Conservation (phyloP, 2,329 filamentous ascomycete genomes). For the Claviceps africana region DNA sequence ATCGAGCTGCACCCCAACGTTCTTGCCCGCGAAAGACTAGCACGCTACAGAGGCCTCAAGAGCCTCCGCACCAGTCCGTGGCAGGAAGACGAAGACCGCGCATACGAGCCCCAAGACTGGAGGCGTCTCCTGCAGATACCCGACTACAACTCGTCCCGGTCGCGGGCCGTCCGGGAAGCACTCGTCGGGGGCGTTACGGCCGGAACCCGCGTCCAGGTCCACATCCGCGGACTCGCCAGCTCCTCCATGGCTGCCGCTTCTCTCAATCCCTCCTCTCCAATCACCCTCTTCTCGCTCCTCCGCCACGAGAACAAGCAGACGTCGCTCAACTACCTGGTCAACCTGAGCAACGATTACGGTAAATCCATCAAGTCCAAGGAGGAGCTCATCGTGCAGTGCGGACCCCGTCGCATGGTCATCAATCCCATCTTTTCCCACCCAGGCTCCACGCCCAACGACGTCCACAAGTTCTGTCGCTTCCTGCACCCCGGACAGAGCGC, state of each 20-base stretch:
- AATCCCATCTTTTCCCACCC: constrained; percentile 81
- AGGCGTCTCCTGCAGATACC: constrained; percentile 68
- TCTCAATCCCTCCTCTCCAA: constrained; percentile 30
- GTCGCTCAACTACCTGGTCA: constrained; percentile 78
- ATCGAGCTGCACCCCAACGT: constrained; percentile 87
- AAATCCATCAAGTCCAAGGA: constrained; percentile 80
- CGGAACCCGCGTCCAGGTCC: constrained; percentile 69
- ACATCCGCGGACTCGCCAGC: constrained; percentile 45
- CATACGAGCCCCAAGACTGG: constrained; percentile 85
- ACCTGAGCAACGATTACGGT: constrained; percentile 62
- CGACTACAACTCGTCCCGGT: constrained; percentile 80
- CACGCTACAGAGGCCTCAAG: constrained; percentile 82
- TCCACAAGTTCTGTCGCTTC: constrained; percentile 91
- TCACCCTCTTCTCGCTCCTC: constrained; percentile 73
- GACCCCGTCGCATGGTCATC: constrained; percentile 71
- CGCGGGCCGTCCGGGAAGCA: constrained; percentile 63
- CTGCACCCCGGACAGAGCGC: constrained; percentile 82
- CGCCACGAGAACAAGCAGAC: constrained; percentile 92
- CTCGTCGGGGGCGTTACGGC: constrained; percentile 75
- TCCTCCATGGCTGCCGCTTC: constrained; percentile 11
- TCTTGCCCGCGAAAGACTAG: constrained; percentile 69
- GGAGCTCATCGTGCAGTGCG: constrained; percentile 81
- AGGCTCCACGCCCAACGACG: constrained; percentile 88
- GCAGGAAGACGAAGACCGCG: constrained; percentile 76
- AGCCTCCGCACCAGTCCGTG: constrained; percentile 76